Evolutionary conservation across 805 yeast genomes (phyloP).

Genomic region (Yarrowia deformans): DNA sequence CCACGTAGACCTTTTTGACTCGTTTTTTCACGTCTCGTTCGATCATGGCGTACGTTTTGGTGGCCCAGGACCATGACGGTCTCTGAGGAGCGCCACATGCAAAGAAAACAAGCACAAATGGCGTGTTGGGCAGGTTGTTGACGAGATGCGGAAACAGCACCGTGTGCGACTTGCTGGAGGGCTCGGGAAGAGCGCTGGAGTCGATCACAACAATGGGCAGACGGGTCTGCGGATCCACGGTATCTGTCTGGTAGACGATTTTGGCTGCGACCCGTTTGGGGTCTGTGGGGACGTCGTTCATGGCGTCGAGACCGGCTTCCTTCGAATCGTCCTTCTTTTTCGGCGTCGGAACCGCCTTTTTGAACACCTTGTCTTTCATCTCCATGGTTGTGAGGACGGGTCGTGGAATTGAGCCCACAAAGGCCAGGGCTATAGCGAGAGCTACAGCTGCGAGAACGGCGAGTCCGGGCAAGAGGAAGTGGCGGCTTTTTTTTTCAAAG

Average conservation of each 20-base stretch:
- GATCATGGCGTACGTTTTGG: slow-evolving; percentile 63
- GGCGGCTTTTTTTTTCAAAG: slow-evolving; percentile 5
- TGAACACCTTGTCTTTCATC: slow-evolving; percentile 9
- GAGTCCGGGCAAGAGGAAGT: slow-evolving; percentile 29
- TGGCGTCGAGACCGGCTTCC: too few relatives aligned
- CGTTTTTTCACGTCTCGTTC: slow-evolving; percentile 63
- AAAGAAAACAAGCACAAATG: slow-evolving; percentile 74
- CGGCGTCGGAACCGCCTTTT: slow-evolving; percentile 41
- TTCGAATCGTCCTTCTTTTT: slow-evolving; percentile 37
- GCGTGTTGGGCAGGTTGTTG: slow-evolving; percentile 62
- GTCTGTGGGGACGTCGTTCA: slow-evolving; percentile 16
- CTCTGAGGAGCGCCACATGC: slow-evolving; percentile 77
- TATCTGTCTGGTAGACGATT: slow-evolving; percentile 63
- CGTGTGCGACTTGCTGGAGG: slow-evolving; percentile 56
- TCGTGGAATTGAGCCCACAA: slow-evolving; percentile 6
- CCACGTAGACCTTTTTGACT: slow-evolving; percentile 71
- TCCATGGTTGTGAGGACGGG: slow-evolving; percentile 37
- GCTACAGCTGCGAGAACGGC: slow-evolving; percentile 26
- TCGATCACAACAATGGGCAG: slow-evolving; percentile 84
- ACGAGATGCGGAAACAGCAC: slow-evolving; percentile 66
- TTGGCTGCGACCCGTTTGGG: slow-evolving; percentile 48
- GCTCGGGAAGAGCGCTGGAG: slow-evolving; percentile 76
- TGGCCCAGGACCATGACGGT: slow-evolving; percentile 75
- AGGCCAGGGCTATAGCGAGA: slow-evolving; percentile 37
- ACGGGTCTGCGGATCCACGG: slow-evolving; percentile 69